phyloP scores from a whole-genome alignment of 345 rosid genomes.

The Murraya koenigii region DNA sequence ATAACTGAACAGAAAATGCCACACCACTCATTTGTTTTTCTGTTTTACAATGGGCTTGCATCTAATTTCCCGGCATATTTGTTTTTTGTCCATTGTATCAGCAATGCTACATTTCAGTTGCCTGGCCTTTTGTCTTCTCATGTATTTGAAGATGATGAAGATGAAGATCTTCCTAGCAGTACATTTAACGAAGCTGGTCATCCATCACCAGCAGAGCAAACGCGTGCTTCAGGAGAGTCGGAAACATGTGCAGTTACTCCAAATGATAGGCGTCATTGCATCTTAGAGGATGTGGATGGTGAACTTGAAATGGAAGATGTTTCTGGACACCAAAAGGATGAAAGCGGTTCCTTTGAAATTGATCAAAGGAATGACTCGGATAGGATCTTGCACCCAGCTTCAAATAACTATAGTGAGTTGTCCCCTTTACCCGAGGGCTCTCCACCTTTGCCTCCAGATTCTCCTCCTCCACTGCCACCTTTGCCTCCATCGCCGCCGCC shows the following conservation, averaged over 20 bases:
- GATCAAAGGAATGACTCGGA: conserved; percentile 36
- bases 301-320: conserved; percentile 92
- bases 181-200: conserved; percentile 37
- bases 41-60: not conserved
- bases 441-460: conserved; percentile 68
- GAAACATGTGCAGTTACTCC: conserved; percentile 43
- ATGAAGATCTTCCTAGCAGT: conserved; percentile 49
- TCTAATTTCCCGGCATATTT: conserved; percentile 11
- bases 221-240: conserved; percentile 38
- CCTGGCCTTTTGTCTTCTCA: conserved; percentile 66
- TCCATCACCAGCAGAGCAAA: conserved; percentile 36
- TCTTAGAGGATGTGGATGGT: conserved; percentile 77
- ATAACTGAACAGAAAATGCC: not conserved
- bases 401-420: conserved; percentile 23
- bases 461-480: conserved; percentile 77
- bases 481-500: conserved; percentile 66
- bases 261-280: conserved; percentile 62
- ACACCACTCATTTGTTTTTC: not conserved
- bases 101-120: conserved; percentile 86
- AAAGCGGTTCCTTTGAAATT: conserved; percentile 31
- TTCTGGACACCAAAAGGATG: conserved; percentile 66
- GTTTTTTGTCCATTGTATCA: conserved; percentile 34
- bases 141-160: conserved; percentile 63
- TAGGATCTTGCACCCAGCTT: conserved; percentile 23
- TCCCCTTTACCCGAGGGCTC: conserved; percentile 50